Base-by-base conservation (phyloP, 83 land plant species). In the Thuja plicata region DNA sequence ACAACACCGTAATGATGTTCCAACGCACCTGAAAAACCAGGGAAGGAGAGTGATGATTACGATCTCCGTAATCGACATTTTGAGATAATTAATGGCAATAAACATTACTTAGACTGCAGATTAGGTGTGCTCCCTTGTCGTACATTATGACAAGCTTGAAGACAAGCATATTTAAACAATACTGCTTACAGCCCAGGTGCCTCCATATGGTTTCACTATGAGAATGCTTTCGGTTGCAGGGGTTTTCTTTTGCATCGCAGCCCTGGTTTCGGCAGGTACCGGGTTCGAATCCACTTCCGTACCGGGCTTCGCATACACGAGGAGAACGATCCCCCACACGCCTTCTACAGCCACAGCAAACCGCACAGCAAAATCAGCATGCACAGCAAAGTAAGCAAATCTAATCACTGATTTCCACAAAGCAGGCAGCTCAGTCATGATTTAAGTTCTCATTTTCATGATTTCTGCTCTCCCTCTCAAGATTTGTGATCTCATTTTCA, bases 351-450 rank as follows among this genome's bases (percentile, higher is more conserved):
- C 86, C 86, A 84, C 12, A 4, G 35, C 15, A 50, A 84, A 48
- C 3, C 60, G 32, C 3, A 16, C 17, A 32, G 19, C 8, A 32
- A 84, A 84, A 84, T 24, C 54, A 13, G 21, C 52, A 15, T 84
- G 86, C 62, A 84, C 62, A 0, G 62, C 86, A 84, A 32, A 84
- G 57, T 84, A 84, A 84, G 62, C 19, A 48, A 84, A 15, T 46
- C 32, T 46, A 2, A 38, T 0, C n/a, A 8, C 24, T 0, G 48
- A 27, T 30, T 30, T 24, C 15, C 13, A 27, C 19, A 19, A 24
- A 0, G 1, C n/a, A 21, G 52, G 4, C 17, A 3, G n/a, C 48
- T 83, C 24, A 48, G 24, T 40, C 11, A 3, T 12, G 48, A 38
- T 21, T 80, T 41, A 8, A 2, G 21, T 7, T 80, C 19, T 80